These are phyloP conservation scores for Fusarium nematophilum DNA, from an alignment of 2,329 filamentous ascomycete genomes.

Conservation along the genomic window DNA sequence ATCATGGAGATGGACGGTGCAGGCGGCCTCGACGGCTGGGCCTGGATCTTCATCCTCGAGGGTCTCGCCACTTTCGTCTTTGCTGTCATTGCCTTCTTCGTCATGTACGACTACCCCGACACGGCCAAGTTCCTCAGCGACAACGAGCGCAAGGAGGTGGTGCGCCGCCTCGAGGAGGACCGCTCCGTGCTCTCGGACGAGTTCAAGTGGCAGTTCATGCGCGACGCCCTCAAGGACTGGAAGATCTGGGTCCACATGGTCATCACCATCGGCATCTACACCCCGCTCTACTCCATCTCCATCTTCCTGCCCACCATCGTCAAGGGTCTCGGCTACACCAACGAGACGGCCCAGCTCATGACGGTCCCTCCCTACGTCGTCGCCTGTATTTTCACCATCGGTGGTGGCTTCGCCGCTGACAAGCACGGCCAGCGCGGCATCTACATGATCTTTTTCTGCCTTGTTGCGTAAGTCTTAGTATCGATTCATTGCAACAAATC, in stretches of 20 bases:
- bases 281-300: slow-evolving; percentile 53
- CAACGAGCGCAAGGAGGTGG: slow-evolving; percentile 56
- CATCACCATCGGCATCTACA: slow-evolving; percentile 69
- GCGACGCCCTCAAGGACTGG: slow-evolving; percentile 69
- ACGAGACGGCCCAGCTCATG: slow-evolving; percentile 53
- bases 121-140: slow-evolving; percentile 61
- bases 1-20: slow-evolving; percentile 68
- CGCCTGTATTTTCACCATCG: slow-evolving; percentile 51
- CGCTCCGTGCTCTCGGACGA: slow-evolving; percentile 64
- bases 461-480: slow-evolving; percentile 47
- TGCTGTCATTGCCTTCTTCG: slow-evolving; percentile 58
- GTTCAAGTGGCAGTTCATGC: slow-evolving; percentile 65
- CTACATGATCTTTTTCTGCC: slow-evolving; percentile 53
- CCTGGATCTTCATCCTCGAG: slow-evolving; percentile 84
- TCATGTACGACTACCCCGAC: slow-evolving; percentile 70
- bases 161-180: slow-evolving; percentile 56
- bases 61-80: slow-evolving; percentile 61
- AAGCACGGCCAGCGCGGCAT: slow-evolving; percentile 50
- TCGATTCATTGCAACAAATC: not conserved
- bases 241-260: slow-evolving; percentile 66
- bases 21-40: slow-evolving; percentile 71
- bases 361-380: slow-evolving; percentile 53
- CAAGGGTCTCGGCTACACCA: slow-evolving; percentile 50
- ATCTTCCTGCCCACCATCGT: slow-evolving; percentile 54
- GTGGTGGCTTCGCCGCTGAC: slow-evolving; percentile 57